Base-by-base conservation (phyloP, 2,329 filamentous ascomycete species). In the Penicillium sp. region DNA sequence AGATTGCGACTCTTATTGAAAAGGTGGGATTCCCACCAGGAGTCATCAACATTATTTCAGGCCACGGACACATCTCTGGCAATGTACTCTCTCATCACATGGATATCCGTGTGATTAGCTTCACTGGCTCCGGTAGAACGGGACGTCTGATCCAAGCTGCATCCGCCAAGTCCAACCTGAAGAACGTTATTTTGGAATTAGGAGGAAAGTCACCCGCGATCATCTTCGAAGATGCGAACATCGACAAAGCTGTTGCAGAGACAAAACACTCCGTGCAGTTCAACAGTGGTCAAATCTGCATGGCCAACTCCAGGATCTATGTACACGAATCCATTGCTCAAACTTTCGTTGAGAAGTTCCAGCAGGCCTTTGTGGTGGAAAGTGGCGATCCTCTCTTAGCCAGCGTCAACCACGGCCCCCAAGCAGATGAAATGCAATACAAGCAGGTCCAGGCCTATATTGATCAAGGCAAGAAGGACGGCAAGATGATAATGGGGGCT, bases 391-490 rank as follows among this genome's bases (percentile, higher is more conserved):
- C 63, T 82, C 68, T 62, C 14, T 33, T 57, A 3, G 74, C 83
- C 65, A 83, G 88, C 62, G 93, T 90, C 61, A 93, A 92, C 87
- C 90, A 93, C 77, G 91, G 90, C 49, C 90, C 91, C 29, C 90
- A 93, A 78, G 88, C 93, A 70, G 90, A 87, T 65, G 82, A 93
- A 77, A 79, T 91, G 43, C 91, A 95, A 77, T 95, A 88, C 71
- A 90, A 93, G 80, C 87, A 90, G 65, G 90, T 93, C 79, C 93
- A 93, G 89, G 81, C 77, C 67, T 86, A 86, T 76, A 89, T 89
- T 69, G 78, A 93, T 73, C 79, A 83, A 59, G 86, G 86, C 54
- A 87, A 87, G 78, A 79, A 79, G 37, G 84, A 85, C 67, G 85
- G 86, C 55, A 88, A 77, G 51, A 71, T 93, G 59, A 82, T 86